Percentiles rank a stretch among this genome's conserved stretches.
These are phyloP conservation scores for Cardamine occulta DNA, from an alignment of 345 rosid species.

Conservation along the genomic window DNA sequence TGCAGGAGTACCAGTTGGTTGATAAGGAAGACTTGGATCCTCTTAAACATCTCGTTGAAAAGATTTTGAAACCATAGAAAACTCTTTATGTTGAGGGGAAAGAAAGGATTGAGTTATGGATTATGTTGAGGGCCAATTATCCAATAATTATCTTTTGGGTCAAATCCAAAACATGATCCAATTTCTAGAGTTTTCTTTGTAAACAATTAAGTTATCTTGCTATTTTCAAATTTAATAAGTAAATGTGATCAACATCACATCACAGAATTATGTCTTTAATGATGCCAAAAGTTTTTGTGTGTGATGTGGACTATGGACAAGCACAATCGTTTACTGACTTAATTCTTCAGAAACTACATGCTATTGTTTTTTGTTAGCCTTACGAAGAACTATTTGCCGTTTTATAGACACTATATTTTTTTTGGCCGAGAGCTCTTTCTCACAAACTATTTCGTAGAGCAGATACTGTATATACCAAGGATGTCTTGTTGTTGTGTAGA, in stretches of 20 bases:
- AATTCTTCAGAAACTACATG: background rate
- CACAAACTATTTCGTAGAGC: too few relatives aligned
- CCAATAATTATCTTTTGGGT: too few relatives aligned
- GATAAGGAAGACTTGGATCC: constrained; percentile 8
- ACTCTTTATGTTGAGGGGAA: background rate
- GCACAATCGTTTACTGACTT: background rate
- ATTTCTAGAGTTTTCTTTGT: too few relatives aligned
- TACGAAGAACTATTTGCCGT: too few relatives aligned
- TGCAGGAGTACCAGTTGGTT: constrained; percentile 39
- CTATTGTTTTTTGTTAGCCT: too few relatives aligned
- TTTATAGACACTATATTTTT: too few relatives aligned
- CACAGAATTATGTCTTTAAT: background rate
- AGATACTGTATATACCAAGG: too few relatives aligned
- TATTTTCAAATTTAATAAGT: background rate
- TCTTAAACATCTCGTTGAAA: constrained; percentile 8
- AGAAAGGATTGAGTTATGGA: background rate
- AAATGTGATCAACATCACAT: constrained; percentile 1
- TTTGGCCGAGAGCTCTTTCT: too few relatives aligned
- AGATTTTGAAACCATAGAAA: background rate
- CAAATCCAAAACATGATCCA: too few relatives aligned
- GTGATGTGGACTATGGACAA: background rate
- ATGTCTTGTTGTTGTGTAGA: too few relatives aligned
- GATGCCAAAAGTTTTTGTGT: background rate
- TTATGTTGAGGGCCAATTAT: too few relatives aligned
- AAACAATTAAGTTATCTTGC: background rate